Evolutionary conservation across 805 yeast genomes (phyloP), one percentile per base, ranked within the genome.

Genomic region (Cyberlindnera japonica): DNA sequence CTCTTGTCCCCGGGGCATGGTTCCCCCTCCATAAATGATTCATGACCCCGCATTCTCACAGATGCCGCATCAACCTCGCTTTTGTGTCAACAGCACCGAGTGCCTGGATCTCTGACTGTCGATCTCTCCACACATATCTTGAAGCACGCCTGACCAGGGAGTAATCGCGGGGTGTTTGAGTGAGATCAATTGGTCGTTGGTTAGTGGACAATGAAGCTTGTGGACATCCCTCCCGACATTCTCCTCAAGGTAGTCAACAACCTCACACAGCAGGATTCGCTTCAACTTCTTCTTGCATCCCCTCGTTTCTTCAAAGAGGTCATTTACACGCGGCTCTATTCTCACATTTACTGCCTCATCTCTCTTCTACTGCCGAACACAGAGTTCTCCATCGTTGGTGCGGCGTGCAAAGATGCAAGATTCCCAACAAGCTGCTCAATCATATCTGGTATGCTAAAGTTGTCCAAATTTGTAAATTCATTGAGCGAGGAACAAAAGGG

Each of bases 281-380:
- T 37, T n/a, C 6, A 23, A 12, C 27, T 31, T 14, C 35, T 37
- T 6, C 20, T 24, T 6, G 26, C 40, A 5, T 30, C 20, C 6
- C 39, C 38, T 6, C 4, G 9, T 8, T n/a, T 3, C 12, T 21
- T 37, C 27, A 31, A 25, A 23, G 17, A 31, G 4, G 36, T 37
- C 10, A 23, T 37, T 30, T 37, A 37, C 40, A 37, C 36, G 15
- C 12, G 40, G 18, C 26, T 37, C 8, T 37, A 37, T 27, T 37
- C 40, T 15, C 22, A 31, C n/a, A 13, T 37, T 3, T 37, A 37
- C 24, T 5, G 18, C 36, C 9, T 32, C 14, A 25, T 37, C 12
- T 13, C 36, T 4, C 22, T 37, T 16, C 21, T 17, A 3, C 32
- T 25, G 26, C 35, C 40, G 10, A 12, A 37, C 21, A 28, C 25